A percentile compares a stretch with the other conserved stretches of the same genome.
Evolutionary conservation across 805 yeast species (phyloP).

Genomic region (Metschnikowia vanudenii): DNA sequence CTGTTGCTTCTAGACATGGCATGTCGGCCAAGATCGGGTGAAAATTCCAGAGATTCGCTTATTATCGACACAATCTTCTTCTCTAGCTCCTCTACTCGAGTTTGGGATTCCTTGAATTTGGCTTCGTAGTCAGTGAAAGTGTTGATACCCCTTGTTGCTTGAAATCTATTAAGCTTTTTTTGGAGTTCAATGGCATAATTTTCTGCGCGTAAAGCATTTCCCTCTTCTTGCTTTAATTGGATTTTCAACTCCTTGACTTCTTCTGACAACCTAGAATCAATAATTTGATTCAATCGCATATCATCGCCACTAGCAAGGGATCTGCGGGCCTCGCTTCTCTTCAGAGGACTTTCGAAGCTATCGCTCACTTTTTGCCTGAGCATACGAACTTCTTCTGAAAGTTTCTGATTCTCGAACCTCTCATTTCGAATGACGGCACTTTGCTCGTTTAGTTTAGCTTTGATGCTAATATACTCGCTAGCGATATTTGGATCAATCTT

Average conservation of each 20-base stretch:
- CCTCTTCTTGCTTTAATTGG: slow-evolving; percentile 51
- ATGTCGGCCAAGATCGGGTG: slow-evolving; percentile 4
- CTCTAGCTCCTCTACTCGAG: slow-evolving; percentile 34
- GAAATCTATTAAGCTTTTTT: slow-evolving; percentile 41
- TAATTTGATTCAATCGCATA: slow-evolving; percentile 17
- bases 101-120: slow-evolving; percentile 36
- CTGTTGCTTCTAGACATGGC: slow-evolving; percentile 35
- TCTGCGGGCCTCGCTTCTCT: slow-evolving; percentile 24
- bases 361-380: slow-evolving; percentile 45
- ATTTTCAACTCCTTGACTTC: slow-evolving; percentile 50
- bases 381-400: slow-evolving; percentile 56
- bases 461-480: slow-evolving; percentile 48
- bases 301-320: slow-evolving; percentile 38
- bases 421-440: slow-evolving; percentile 49
- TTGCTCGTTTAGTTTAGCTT: slow-evolving; percentile 51
- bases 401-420: slow-evolving; percentile 41
- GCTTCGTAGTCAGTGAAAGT: slow-evolving; percentile 35
- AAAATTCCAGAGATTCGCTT: slow-evolving; percentile 9
- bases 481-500: slow-evolving; percentile 30
- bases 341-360: slow-evolving; percentile 20
- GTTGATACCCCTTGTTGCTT: slow-evolving; percentile 39
- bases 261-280: slow-evolving; percentile 19
- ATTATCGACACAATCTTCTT: slow-evolving; percentile 20
- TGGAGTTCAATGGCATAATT: slow-evolving; percentile 45
- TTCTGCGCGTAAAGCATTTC: slow-evolving; percentile 51